Base-by-base conservation (phyloP, 2,329 filamentous ascomycete species). In the Fusarium ambrosium region DNA sequence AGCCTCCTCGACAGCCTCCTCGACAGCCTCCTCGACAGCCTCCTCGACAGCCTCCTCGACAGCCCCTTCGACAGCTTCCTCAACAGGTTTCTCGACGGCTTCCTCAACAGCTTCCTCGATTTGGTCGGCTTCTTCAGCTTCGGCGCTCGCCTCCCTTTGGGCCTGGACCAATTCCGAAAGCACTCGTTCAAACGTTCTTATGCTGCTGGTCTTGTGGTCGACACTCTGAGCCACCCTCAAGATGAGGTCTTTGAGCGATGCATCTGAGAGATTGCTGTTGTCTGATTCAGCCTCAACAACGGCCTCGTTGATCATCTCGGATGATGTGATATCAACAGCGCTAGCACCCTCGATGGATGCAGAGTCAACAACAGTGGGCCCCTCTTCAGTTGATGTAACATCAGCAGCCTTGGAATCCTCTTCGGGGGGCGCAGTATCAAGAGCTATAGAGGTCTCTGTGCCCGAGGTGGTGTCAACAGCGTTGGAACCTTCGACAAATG, bases 161-260 rank as follows among this genome's bases (percentile, higher is more conserved):
- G 74, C 66, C 59, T 51, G 81, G 13, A 87, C 85, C 56, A 91
- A 80, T 65, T 87, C 83, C 4, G 85, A 85, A 39, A 91, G 82
- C 63, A 90, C 86, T 55, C 82, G 83, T 74, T 89, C 87, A 71
- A 91, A 89, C 11, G 84, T 84, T 68, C 84, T 82, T 22, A 90
- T 80, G 68, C 86, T 86, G 45, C 71, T 72, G 29, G 71, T 79
- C 62, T 76, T 82, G 27, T 84, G 81, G 29, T 88, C 85, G 14
- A 88, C 83, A 53, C 83, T 83, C 29, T 84, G 82, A 2, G 88
- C 86, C 66, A 89, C 85, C 69, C 83, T 85, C 58, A 89, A 79
- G 64, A 91, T 89, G 27, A 90, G 83, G 60, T 89, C 86, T 67
- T 86, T 85, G 59, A 89, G 79, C 14, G 81, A 80, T 14, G 76